Evolutionary conservation across 805 yeast species (phyloP), one percentile per base, ranked within the genome.

Genomic region (Saccharomyces mikatae): DNA sequence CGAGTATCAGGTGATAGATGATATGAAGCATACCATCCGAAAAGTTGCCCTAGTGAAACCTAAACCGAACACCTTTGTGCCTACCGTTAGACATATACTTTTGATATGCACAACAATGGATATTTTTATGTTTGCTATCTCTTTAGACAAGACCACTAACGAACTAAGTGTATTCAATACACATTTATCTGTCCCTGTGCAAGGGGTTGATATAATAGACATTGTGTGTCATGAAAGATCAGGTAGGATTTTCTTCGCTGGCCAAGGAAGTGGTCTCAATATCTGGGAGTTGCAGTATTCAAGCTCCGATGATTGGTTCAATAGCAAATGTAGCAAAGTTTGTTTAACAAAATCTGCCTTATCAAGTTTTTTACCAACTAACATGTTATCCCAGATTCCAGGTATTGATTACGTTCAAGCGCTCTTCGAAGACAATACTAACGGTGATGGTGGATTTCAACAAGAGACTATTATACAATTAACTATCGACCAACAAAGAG

Each of bases 241-340:
- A 0, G 86, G 89, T 49, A 90, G 92, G 54, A 81, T 94, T 4
- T 89, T 88, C 66, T 89, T 95, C 68, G 78, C 87, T 8, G 95
- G 96, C n/a, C 79, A 78, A 46, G 82, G 84, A 22, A 89, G 87
- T 60, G 92, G 90, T 1, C 72, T 76, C 41, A 83, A 91, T 61
- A 76, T 94, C 47, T 94, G 97, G 96, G 92, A 89, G 65, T 74
- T 94, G 53, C 84, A 82, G 56, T 94, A 94, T 67, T 80, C 91
- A 5, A 86, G 84, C 59, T 80, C 86, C 27, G 94, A 89, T 49
- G 85, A 88, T 53, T 92, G 96, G 88, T 89, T 89, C 67, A 82
- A 84, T 58, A 85, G 87, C 64, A 87, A 84, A 62, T 87, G 96
- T 65, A 82, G 82, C 61, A 90, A 90, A 68, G 82, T 85, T 46